Base-by-base conservation (phyloP, 306 rosid genomes). In the Cicer arietinum region DNA sequence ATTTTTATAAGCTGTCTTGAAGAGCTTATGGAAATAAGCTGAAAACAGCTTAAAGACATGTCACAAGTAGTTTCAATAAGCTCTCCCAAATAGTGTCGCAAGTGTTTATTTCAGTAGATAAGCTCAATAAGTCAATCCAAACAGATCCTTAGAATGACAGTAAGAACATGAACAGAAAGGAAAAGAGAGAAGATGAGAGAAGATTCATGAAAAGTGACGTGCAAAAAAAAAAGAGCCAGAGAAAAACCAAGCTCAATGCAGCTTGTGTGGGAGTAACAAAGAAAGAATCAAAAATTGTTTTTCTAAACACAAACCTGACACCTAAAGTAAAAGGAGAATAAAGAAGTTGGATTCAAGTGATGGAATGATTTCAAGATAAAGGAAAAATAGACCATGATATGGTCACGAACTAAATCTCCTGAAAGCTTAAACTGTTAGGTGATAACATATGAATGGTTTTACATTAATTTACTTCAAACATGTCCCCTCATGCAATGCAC, bases 311-410 rank as follows among this genome's bases (percentile, higher is more conserved):
- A 56, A 56, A 10, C 64, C 64, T 22, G 64, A 58, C 62, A 56
- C 16, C 67, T 35, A 60, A 58, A 22, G 64, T n/a, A 22, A 58
- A 58, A 58, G 41, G 64, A 60, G 45, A 60, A 13, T 37, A 60
- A 43, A 35, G 18, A 60, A 60, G 66, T 60, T 60, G 17, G 66
- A 60, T 60, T 60, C 44, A 35, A 35, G 44, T 60, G 6, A 35
- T 60, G 66, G 10, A 35, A 60, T 60, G 66, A 1, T 60, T 60
- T 35, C 17, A 12, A 60, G 45, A 60, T 60, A 60, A 60, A 35
- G 8, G 44, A 60, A 60, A 58, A 60, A 30, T 60, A 60, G 44
- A 20, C 4, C 22, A 58, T 39, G 22, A 58, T 58, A 58, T 25
- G 25, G 64, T 58, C 39, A 13, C 10, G 64, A 58, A 58, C 40